Conservation (phyloP, 2,329 filamentous ascomycete genomes). For the Acarospora socialis region DNA sequence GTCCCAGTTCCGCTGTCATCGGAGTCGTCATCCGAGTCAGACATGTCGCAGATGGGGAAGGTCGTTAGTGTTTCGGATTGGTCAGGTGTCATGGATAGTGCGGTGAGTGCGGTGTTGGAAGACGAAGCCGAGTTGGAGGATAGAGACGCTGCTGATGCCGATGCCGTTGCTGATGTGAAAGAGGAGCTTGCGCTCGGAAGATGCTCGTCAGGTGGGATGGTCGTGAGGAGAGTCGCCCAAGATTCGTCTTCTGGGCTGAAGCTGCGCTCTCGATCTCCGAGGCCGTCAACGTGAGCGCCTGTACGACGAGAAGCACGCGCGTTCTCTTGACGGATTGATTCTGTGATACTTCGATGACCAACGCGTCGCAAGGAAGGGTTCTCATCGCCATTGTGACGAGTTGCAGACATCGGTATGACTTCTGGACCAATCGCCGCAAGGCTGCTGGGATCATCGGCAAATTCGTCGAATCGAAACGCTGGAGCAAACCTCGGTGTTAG, state of each 20-base stretch:
- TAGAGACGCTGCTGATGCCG: constrained; percentile 28
- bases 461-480: constrained; percentile 17
- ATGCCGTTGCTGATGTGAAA: constrained; percentile 54
- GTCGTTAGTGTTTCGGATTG: too few relatives aligned
- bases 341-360: constrained; percentile 18
- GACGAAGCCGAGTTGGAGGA: constrained; percentile 11
- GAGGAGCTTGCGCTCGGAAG: constrained; percentile 70
- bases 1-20: too few relatives aligned
- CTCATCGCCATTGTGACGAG: constrained; percentile 16
- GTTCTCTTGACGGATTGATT: constrained; percentile 17
- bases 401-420: too few relatives aligned
- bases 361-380: constrained; percentile 22
- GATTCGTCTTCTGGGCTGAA: constrained; percentile 53
- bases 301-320: constrained; percentile 10
- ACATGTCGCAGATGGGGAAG: constrained; percentile 2
- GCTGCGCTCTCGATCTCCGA: constrained; percentile 74
- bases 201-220: constrained; percentile 67
- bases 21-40: constrained; percentile 6
- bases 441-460: neutral
- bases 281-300: constrained; percentile 43
- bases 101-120: constrained; percentile 8
- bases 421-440: neutral
- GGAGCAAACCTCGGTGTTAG: constrained; percentile 32
- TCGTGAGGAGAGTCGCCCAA: constrained; percentile 72
- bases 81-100: constrained; percentile 6